Base-by-base conservation (phyloP, 2,329 filamentous ascomycete species). In the Paracamarosporium sp. region DNA sequence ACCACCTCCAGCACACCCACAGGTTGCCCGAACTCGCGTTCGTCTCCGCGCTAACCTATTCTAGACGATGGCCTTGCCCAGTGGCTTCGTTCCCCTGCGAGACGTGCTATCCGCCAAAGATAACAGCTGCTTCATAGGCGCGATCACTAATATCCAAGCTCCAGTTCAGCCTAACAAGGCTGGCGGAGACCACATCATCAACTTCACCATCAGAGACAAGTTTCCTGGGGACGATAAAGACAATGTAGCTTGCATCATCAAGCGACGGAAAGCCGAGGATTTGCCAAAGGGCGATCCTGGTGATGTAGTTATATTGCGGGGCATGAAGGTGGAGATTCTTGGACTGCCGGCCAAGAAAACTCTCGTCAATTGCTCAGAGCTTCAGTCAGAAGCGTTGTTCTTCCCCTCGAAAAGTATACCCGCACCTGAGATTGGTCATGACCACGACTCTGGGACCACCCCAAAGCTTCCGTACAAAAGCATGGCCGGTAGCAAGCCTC, bases 111-210 rank as follows among this genome's bases (percentile, higher is more conserved):
- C 4, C 1, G 43, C 35, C 12, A 62, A 8, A 15, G 64, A 25
- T 70, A 27, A 55, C 5, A 79, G 88, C 61, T 89, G 81, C 75
- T 77, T 95, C 38, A 83, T 92, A 50, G 93, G 92, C 1, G 76
- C 94, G 4, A 85, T 94, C 3, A 85, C 86, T 50, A 90, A 94
- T 65, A 83, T 82, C 47, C 82, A 86, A n/a, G 56, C 47, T 55
- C 75, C 81, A 0, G 84, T 86, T 0, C 55, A 71, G 11, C 87
- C 87, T 15, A 33, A 47, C 28, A 40, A 50, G 1, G 78, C 60
- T 53, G 82, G 84, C 22, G 67, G 72, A 24, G 88, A 90, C 82
- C 76, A 62, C 74, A 43, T 36, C 20, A 44, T 71, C 7, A 73
- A 76, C 13, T 76, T 81, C 63, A 73, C 63, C 22, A 61, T 82